Percentiles rank a stretch among this genome's conserved stretches.
These are phyloP conservation scores for Ochromonas danica DNA, from an alignment of 108 stramenopile species.

Conservation along the genomic window DNA sequence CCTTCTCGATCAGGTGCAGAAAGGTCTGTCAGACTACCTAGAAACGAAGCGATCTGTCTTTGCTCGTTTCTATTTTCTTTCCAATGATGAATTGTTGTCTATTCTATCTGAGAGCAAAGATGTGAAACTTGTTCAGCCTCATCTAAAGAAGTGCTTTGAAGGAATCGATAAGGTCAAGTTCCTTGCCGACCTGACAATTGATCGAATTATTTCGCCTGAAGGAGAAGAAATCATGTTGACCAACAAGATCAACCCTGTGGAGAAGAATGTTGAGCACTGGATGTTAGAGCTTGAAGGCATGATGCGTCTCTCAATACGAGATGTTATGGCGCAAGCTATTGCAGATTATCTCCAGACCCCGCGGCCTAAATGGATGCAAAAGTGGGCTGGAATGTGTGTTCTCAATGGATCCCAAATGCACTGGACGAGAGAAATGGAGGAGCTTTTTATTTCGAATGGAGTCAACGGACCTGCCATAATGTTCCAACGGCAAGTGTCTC, in stretches of 20 bases:
- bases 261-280: constrained; percentile 66
- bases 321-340: constrained; percentile 39
- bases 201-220: constrained; percentile 59
- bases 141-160: constrained; percentile 70
- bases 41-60: constrained; percentile 67
- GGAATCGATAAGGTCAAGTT: constrained; percentile 48
- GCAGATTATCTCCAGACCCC: constrained; percentile 48
- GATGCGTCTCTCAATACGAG: constrained; percentile 57
- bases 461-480: constrained; percentile 34
- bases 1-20: constrained; percentile 48
- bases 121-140: constrained; percentile 63
- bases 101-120: constrained; percentile 65
- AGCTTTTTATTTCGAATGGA: constrained; percentile 41
- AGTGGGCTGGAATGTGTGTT: constrained; percentile 61
- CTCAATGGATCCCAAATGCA: constrained; percentile 66
- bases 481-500: constrained; percentile 47
- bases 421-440: constrained; percentile 62
- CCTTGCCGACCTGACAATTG: constrained; percentile 52
- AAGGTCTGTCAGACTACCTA: constrained; percentile 64
- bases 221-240: constrained; percentile 55
- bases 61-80: constrained; percentile 66
- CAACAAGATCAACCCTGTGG: constrained; percentile 56
- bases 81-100: constrained; percentile 67
- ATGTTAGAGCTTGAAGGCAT: constrained; percentile 61
- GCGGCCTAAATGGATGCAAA: constrained; percentile 65